Evolutionary conservation across 495 filamentous ascomycete genomes (phyloP).

Genomic region (Trichoderma parareesei): DNA sequence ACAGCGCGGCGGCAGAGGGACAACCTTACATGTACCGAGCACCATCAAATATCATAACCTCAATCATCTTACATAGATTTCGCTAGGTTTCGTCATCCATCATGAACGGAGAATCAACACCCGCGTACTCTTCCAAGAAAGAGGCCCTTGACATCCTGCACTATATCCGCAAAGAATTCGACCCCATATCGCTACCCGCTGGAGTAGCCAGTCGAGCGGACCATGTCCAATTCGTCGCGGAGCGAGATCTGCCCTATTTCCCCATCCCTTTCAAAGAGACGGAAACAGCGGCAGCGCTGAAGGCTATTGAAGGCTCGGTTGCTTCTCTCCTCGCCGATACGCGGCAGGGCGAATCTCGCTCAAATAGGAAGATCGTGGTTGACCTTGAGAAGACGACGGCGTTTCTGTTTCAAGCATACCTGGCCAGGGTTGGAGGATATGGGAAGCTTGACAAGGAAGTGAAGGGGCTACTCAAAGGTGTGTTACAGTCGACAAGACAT

Average conservation of each 20-base stretch:
- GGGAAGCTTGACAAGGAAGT: conserved; percentile 54
- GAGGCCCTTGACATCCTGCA: conserved; percentile 3
- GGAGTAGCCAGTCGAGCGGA: conserved; percentile 21
- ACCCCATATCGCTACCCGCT: conserved; percentile 21
- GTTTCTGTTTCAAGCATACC: conserved; percentile 64
- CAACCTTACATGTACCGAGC: no score
- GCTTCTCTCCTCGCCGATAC: conserved; percentile 56
- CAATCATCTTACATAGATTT: neutral
- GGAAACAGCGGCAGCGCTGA: conserved; percentile 58
- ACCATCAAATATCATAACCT: neutral
- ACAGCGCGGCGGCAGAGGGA: no score
- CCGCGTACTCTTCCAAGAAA: conserved; percentile 1
- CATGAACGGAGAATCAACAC: neutral
- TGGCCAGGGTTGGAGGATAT: conserved; percentile 62
- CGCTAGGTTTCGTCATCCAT: neutral
- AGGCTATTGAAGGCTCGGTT: conserved; percentile 61
- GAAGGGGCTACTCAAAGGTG: conserved; percentile 55
- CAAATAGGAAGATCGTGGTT: conserved; percentile 43
- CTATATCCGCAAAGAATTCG: neutral
- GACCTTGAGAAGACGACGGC: conserved; percentile 56
- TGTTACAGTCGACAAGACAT: conserved; percentile 15
- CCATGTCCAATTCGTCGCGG: conserved; percentile 21
- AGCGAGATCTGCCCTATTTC: conserved; percentile 27
- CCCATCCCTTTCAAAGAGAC: conserved; percentile 67
- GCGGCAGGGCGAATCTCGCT: conserved; percentile 31